Conservation (phyloP, 805 yeast species). For the Nakazawaea populi region DNA sequence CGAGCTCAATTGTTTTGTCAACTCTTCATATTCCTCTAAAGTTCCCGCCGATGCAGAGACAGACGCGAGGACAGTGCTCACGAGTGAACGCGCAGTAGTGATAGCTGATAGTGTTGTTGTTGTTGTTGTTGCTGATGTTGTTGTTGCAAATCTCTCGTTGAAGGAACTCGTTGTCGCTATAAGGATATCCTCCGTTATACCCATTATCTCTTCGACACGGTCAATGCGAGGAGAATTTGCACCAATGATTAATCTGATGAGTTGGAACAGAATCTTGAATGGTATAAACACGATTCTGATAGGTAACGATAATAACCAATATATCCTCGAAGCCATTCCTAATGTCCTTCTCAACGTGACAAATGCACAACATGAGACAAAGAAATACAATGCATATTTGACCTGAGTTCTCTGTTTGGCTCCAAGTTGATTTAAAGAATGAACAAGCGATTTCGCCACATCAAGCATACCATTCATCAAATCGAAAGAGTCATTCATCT, state of each 20-base stretch:
- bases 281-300: constrained; percentile 5
- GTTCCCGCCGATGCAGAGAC: not conserved
- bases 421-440: constrained; percentile 47
- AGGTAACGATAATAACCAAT: constrained; percentile 9
- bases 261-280: not conserved
- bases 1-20: constrained; percentile 4
- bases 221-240: not conserved
- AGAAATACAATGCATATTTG: constrained; percentile 10
- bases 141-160: not conserved
- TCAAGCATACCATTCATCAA: constrained; percentile 34
- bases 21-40: constrained; percentile 3
- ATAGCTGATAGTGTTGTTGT: too few species aligned
- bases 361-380: constrained; percentile 6
- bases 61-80: not conserved
- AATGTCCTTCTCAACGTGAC: constrained; percentile 6
- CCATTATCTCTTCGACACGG: not conserved
- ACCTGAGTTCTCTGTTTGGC: constrained; percentile 32
- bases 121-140: not conserved
- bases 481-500: constrained; percentile 35
- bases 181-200: not conserved
- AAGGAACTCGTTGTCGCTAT: not conserved
- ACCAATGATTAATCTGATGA: constrained; percentile 4
- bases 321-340: constrained; percentile 3
- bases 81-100: not conserved
- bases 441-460: constrained; percentile 39